Evolutionary conservation across 257 asterid species (phyloP).

Genomic region (Oldenlandia corymbosa): DNA sequence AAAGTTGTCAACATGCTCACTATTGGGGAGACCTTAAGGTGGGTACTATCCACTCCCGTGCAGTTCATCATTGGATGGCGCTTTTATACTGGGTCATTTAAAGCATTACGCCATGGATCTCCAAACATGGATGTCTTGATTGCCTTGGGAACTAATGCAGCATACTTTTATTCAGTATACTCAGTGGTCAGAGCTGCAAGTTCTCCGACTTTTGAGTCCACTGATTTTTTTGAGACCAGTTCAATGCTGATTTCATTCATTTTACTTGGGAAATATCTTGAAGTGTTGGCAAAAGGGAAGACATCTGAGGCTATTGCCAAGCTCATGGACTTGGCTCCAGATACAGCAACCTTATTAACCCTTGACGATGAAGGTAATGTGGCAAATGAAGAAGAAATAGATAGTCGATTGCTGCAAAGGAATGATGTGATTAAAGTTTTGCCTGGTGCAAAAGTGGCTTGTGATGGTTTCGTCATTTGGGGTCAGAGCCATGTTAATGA

Average conservation of each 20-base stretch:
- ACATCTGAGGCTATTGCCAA: slow-evolving; percentile 46
- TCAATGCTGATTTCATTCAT: slow-evolving; percentile 43
- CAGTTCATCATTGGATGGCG: slow-evolving; percentile 40
- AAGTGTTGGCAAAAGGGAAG: slow-evolving; percentile 39
- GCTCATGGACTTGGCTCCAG: slow-evolving; percentile 68
- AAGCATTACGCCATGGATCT: slow-evolving; percentile 35
- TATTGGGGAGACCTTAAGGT: slow-evolving; percentile 33
- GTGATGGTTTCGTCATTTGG: slow-evolving; percentile 66
- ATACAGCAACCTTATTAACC: slow-evolving; percentile 25
- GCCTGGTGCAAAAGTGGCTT: slow-evolving; percentile 73
- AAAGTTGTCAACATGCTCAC: slow-evolving; percentile 35
- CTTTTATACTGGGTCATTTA: slow-evolving; percentile 37
- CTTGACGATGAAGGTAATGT: slow-evolving; percentile 37
- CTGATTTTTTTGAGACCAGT: slow-evolving; percentile 47
- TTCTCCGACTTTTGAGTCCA: slow-evolving; percentile 28
- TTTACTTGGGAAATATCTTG: slow-evolving; percentile 41
- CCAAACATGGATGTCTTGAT: slow-evolving; percentile 47
- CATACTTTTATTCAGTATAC: slow-evolving; percentile 43
- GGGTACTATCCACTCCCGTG: slow-evolving; percentile 37
- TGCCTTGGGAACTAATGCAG: slow-evolving; percentile 45
- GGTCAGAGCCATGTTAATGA: slow-evolving; percentile 43
- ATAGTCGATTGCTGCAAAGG: slow-evolving; percentile 57
- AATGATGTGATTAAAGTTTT: slow-evolving; percentile 52
- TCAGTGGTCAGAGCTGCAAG: slow-evolving; percentile 40
- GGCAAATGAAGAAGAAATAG: slow-evolving; percentile 54